Base-by-base conservation (phyloP, 2,329 filamentous ascomycete species). In the Neospermospora avenae region DNA sequence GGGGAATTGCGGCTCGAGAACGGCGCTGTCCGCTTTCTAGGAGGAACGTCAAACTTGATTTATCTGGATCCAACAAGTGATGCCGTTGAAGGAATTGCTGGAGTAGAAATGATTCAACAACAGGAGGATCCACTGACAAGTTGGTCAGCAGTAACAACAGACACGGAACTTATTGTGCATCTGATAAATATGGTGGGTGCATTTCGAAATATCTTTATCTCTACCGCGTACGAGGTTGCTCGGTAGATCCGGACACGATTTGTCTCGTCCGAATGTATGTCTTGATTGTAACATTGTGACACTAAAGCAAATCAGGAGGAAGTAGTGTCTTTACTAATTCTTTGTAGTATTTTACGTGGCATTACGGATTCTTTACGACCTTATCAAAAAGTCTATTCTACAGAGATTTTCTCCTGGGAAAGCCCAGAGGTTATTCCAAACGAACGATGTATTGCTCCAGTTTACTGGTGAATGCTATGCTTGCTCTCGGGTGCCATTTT, bases 311-410 rank as follows among this genome's bases (percentile, higher is more conserved):
- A 11, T 6, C 39, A 18, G n/a, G 39, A 49, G 28, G n/a, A 20
- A 31, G 4, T 49, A 18, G 24, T 48, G 45, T 28, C 25, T 48
- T 16, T 16, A n/a, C 8, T 35, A 11, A 10, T 18, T 35, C 34
- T 34, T 16, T 34, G 8, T 8, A 49, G 54, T 99, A 99, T 76
- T 98, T 98, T 76, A 91, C 87, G 68, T 98, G 93, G 89, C 95
- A 98, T 75, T 98, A 98, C 74, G 88, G 92, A 18, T 98, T 95
- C 76, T 99, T 98, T 74, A 93, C 92, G 3, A 95, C 90, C 0
- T 79, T 98, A 6, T 93, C 93, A 13, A 96, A 91, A 73, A 86
- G 82, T 39, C 78, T 96, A 34, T 98, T 99, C 72, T 93, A 90
- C 71, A 83, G 88, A 44, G 93, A 98, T 72, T 97, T 96, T 68